Evolutionary conservation across 225 moss, liverwort and hornwort genomes (phyloP), one percentile per base, ranked within the genome.

Genomic region (Lunularia cruciata): DNA sequence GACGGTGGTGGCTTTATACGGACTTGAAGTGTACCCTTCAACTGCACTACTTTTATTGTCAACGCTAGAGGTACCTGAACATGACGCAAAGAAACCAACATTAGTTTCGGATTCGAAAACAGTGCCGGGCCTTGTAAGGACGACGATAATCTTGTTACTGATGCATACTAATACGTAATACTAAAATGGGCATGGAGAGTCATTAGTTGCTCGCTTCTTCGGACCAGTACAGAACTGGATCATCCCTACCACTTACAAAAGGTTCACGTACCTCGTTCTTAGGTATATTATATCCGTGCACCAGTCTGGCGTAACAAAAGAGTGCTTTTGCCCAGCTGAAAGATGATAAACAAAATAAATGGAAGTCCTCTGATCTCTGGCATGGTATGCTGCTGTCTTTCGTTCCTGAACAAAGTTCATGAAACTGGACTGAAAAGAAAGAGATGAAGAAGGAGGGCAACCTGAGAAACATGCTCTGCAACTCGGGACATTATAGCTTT

Each of bases 401-500:
- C 53, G 67, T 75, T 75, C 67, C 61, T 72, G 68, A 55, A 64
- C 26, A 67, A 47, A 66, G 33, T 45, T 62, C 70, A 71, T 71
- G 35, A 54, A 61, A 67, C 62, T 74, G 71, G 20, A 78, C 73
- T 73, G 69, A 64, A 68, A 57, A n/a, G 37, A 57, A 47, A 60
- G 46, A 15, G 46, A 27, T 20, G 15, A 6, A 51, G 42, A 35
- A 71, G 61, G 73, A 56, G 73, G 74, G 73, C 54, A 74, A 92
- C 95, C 95, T 96, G 92, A 62, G 89, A 92, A 59, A 92, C 89
- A 70, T 86, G 87, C 63, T 92, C 96, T 54, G 90, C 92, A 81
- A 96, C 86, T 73, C 83, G 86, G 76, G 89, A 83, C 70, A 96
- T 66, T 86, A 90, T 81, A 27, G 86, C 77, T 85, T 86, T 92